Conservation (phyloP, 805 yeast species). For the Candida sakaeoensis region DNA sequence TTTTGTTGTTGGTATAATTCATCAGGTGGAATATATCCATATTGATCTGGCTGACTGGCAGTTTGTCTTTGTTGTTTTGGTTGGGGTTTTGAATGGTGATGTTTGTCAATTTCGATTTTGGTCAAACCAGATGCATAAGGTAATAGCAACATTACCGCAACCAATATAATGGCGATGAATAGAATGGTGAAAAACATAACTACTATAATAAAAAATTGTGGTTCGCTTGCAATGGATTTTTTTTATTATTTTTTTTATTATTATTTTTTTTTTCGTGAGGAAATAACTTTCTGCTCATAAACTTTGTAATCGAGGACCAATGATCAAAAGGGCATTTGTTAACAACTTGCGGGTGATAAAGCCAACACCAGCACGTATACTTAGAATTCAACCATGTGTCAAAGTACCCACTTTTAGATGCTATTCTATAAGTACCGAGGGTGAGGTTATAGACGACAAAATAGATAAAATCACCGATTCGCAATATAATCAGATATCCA, state of each 20-base stretch:
- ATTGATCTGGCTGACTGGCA: conserved; percentile 10
- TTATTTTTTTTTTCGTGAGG: too few relatives aligned
- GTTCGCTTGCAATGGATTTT: neutral
- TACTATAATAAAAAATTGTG: conserved; percentile 2
- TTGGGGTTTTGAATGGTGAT: conserved; percentile 12
- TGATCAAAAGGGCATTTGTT: conserved; percentile 2
- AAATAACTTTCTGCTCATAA: conserved; percentile 4
- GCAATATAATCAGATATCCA: conserved; percentile 63
- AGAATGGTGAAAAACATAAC: conserved; percentile 38
- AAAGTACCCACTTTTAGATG: conserved; percentile 1
- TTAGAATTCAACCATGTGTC: neutral
- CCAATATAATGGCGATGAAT: conserved; percentile 38
- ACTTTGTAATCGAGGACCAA: conserved; percentile 1
- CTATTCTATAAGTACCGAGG: conserved; percentile 43
- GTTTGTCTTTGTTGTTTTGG: conserved; percentile 4
- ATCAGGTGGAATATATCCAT: conserved; percentile 42
- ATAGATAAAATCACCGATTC: conserved; percentile 45
- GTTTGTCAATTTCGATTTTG: conserved; percentile 30
- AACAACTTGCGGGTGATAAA: neutral
- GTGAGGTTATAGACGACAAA: conserved; percentile 48
- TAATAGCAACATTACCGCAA: conserved; percentile 37
- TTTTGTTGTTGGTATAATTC: conserved; percentile 19
- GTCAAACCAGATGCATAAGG: conserved; percentile 53
- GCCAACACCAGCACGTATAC: neutral
- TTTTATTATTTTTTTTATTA: too few relatives aligned